Evolutionary conservation across 805 yeast genomes (phyloP).

Genomic region (Saccharomycopsis amapae): DNA sequence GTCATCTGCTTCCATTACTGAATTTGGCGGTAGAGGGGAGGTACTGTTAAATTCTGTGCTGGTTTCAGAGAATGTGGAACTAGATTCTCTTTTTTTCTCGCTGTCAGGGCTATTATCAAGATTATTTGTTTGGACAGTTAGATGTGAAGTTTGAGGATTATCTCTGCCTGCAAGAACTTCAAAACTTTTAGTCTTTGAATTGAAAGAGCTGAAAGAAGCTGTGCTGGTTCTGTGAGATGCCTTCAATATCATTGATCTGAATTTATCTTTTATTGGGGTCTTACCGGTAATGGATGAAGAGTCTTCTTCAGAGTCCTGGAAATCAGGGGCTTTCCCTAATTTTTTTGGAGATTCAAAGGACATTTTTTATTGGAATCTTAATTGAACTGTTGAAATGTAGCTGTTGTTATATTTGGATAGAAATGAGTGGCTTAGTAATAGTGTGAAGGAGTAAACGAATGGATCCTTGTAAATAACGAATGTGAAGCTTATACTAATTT

Average conservation of each 20-base stretch:
- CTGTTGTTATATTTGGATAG: too few relatives aligned
- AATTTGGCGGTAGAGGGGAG: conserved; percentile 18
- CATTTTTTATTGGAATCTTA: too few relatives aligned
- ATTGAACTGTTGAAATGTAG: too few relatives aligned
- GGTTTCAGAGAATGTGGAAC: conserved; percentile 14
- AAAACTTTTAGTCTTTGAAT: conserved; percentile 11
- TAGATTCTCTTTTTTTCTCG: conserved; percentile 1
- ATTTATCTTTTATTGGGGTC: conserved; percentile 18
- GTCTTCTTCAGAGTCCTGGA: neutral
- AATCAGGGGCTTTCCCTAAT: neutral
- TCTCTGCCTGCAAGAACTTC: conserved; percentile 16
- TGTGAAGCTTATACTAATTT: too few relatives aligned
- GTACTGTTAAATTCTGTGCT: conserved; percentile 7
- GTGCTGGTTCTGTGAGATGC: conserved; percentile 19
- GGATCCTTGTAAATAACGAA: too few relatives aligned
- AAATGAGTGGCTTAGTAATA: too few relatives aligned
- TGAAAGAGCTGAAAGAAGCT: conserved; percentile 5
- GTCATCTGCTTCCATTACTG: conserved; percentile 19
- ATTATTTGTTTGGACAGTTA: conserved; percentile 4
- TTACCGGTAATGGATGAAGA: neutral
- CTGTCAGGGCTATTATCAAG: neutral
- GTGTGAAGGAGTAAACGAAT: too few relatives aligned
- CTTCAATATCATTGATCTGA: conserved; percentile 18
- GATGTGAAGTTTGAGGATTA: neutral
- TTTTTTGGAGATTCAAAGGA: neutral